A percentile compares a stretch with the other conserved stretches of the same genome.
phyloP scores from a whole-genome alignment of 108 stramenopile genomes.

The Parietichytrium sp. region DNA sequence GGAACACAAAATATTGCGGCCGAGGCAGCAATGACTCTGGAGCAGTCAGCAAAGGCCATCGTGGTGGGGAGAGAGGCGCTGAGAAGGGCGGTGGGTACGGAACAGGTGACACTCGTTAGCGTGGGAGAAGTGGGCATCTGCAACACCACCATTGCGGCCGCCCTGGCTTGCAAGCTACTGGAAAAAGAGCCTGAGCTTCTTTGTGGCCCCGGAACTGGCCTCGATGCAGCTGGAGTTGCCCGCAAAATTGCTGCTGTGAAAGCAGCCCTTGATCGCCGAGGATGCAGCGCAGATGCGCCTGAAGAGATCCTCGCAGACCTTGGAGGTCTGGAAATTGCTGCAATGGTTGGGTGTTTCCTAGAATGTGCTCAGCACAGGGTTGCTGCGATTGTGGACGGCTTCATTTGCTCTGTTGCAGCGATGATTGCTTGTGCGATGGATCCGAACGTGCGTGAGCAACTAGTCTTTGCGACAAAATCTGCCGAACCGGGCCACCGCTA shows the following conservation, averaged over 20 bases:
- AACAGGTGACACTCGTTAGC: conserved; percentile 45
- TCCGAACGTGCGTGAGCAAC: conserved; percentile 54
- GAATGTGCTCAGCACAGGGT: conserved; percentile 60
- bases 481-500: conserved; percentile 59
- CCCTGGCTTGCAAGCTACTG: conserved; percentile 64
- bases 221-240: conserved; percentile 51
- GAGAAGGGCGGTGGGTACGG: conserved; percentile 43
- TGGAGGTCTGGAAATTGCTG: conserved; percentile 76
- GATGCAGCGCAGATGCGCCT: neutral
- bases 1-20: conserved; percentile 69
- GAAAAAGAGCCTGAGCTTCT: conserved; percentile 46
- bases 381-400: conserved; percentile 74
- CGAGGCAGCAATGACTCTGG: conserved; percentile 66
- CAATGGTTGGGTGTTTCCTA: conserved; percentile 72
- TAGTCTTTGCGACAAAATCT: conserved; percentile 69
- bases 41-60: conserved; percentile 59
- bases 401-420: conserved; percentile 72
- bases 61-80: conserved; percentile 53
- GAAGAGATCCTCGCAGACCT: conserved; percentile 43
- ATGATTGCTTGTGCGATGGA: conserved; percentile 65
- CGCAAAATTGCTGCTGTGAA: conserved; percentile 67
- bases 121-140: conserved; percentile 82
- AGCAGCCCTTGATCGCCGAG: conserved; percentile 60
- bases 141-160: conserved; percentile 73
- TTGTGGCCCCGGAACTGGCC: conserved; percentile 69